Evolutionary conservation across 305 asterid species (phyloP).

Genomic region (Petunia hybrid): DNA sequence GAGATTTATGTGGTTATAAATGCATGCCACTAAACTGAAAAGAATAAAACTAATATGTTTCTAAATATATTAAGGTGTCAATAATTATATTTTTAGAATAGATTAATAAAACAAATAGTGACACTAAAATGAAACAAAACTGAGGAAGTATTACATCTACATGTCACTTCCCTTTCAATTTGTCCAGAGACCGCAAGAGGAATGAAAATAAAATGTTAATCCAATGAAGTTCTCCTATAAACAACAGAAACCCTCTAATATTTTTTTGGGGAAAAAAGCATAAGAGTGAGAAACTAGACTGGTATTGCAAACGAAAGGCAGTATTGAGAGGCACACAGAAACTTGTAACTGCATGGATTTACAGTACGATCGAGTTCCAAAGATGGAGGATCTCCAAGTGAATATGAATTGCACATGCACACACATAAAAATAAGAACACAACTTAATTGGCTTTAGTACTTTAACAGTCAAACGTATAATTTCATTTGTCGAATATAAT

Average conservation of each 20-base stretch:
- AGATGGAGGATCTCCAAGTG: conserved; percentile 34
- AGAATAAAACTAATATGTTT: no score
- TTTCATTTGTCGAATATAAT: conserved; percentile 36
- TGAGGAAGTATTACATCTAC: neutral
- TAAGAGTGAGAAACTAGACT: neutral
- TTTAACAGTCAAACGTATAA: conserved; percentile 54
- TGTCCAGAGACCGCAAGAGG: neutral
- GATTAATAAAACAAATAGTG: no score
- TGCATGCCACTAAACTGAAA: no score
- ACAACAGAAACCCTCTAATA: neutral
- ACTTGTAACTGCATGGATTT: conserved; percentile 29
- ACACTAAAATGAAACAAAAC: no score
- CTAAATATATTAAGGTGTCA: no score
- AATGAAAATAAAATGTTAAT: neutral
- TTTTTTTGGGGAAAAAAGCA: neutral
- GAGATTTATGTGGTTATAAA: no score
- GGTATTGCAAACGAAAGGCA: conserved; percentile 7
- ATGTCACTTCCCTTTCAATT: neutral
- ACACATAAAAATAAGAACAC: conserved; percentile 45
- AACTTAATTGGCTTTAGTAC: conserved; percentile 42
- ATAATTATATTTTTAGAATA: no score
- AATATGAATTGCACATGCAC: conserved; percentile 36
- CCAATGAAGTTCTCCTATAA: neutral
- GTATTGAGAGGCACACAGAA: conserved; percentile 32
- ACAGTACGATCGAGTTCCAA: conserved; percentile 29